These are phyloP conservation scores for Aspergillus transmontanensis DNA, from an alignment of 2,329 filamentous ascomycete species.

Conservation along the genomic window DNA sequence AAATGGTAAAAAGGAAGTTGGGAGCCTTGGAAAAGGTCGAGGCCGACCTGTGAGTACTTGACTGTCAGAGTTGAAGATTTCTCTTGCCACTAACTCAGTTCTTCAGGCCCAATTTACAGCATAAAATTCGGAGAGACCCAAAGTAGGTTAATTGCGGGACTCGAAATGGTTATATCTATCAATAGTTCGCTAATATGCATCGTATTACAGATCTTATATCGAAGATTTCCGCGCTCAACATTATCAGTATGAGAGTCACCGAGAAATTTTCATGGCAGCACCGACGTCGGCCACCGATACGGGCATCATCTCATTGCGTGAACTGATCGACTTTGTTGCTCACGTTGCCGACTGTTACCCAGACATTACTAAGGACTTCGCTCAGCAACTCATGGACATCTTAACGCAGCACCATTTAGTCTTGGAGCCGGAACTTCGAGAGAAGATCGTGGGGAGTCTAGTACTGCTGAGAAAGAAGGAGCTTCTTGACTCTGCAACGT, in stretches of 20 bases:
- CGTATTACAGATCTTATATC: slow-evolving; percentile 69
- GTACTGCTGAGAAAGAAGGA: slow-evolving; percentile 89
- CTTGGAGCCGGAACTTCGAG: slow-evolving; percentile 80
- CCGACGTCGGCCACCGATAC: slow-evolving; percentile 76
- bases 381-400: slow-evolving; percentile 78
- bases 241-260: slow-evolving; percentile 86
- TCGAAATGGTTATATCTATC: not conserved
- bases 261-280: slow-evolving; percentile 85
- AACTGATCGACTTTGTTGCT: slow-evolving; percentile 89
- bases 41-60: slow-evolving; percentile 70
- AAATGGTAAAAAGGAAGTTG: slow-evolving; percentile 84
- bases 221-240: slow-evolving; percentile 88
- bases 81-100: slow-evolving; percentile 26
- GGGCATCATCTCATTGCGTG: slow-evolving; percentile 80
- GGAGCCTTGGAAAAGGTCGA: slow-evolving; percentile 94
- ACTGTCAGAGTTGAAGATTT: slow-evolving; percentile 13
- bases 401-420: slow-evolving; percentile 79
- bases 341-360: slow-evolving; percentile 95
- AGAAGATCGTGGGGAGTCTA: slow-evolving; percentile 91
- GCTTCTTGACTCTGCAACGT: slow-evolving; percentile 78
- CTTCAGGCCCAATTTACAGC: slow-evolving; percentile 75
- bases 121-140: slow-evolving; percentile 88
- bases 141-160: slow-evolving; percentile 53
- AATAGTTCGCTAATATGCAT: slow-evolving; percentile 8
- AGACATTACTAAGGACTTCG: slow-evolving; percentile 73